Conservation (phyloP, 805 yeast genomes). For the Zygosaccharomyces siamensis region DNA sequence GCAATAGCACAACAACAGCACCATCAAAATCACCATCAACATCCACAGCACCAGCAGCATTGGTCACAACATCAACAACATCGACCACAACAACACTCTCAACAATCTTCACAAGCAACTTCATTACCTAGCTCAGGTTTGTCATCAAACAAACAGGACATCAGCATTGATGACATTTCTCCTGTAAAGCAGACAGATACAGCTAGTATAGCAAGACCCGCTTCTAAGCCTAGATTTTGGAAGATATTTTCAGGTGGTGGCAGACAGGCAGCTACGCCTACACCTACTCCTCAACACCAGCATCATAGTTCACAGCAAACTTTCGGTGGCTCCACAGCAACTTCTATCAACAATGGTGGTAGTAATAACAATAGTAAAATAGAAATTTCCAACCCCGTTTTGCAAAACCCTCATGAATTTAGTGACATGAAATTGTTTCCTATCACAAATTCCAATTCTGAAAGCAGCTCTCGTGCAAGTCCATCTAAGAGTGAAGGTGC, state of each 20-base stretch:
- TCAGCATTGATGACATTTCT: conserved; percentile 6
- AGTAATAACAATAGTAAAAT: conserved; percentile 16
- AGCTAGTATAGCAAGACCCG: conserved; percentile 24
- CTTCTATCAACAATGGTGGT: conserved; percentile 7
- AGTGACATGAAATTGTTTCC: conserved; percentile 35
- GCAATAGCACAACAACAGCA: too few relatives aligned
- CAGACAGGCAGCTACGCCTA: conserved; percentile 5
- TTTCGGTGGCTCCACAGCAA: conserved; percentile 8
- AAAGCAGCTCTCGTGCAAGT: conserved; percentile 18
- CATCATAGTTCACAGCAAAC: conserved; percentile 6
- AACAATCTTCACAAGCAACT: not conserved
- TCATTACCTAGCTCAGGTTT: not conserved
- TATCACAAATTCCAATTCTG: conserved; percentile 12
- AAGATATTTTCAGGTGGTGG: conserved; percentile 26
- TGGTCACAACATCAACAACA: not conserved
- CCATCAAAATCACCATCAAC: too few relatives aligned
- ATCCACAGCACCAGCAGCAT: not conserved
- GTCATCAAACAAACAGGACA: conserved; percentile 6
- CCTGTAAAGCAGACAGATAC: conserved; percentile 21
- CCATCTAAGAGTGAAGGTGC: conserved; percentile 26
- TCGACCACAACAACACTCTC: conserved; percentile 1
- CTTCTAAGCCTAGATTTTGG: conserved; percentile 34
- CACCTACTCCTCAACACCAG: conserved; percentile 11
- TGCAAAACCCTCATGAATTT: conserved; percentile 37
- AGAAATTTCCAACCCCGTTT: conserved; percentile 37